Base-by-base conservation (phyloP, 441 rosid species). In the Pelargonium australe region DNA sequence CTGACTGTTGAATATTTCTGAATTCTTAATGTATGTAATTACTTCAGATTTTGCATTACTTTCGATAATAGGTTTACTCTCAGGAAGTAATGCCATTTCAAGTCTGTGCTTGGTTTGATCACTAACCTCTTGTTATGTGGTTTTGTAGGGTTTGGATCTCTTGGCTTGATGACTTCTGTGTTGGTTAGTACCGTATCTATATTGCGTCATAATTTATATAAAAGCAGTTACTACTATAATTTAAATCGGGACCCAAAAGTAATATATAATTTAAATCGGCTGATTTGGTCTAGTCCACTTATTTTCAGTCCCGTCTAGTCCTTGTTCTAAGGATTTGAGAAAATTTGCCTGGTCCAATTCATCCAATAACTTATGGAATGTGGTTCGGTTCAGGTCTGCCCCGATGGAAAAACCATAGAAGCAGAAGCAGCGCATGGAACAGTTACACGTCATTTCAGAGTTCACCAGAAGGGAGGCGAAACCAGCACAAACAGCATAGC, bases 381-480 rank as follows among this genome's bases (percentile, higher is more conserved):
- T 25, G 40, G 69, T 49, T 47, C 20, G 34, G 63, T 78, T 60
- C 77, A 91, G 98, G 92, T 94, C 53, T 91, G 98, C 79, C 96
- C 96, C 11, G 96, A 91, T 72, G 96, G 96, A 58, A 89, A 80
- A 75, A 89, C 98, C 11, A 89, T 89, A 28, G 98, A 89, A 83
- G 89, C 96, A 2, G 96, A 94, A 85, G 97, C 97, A 47, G 98
- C 97, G 37, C 98, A 94, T 74, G 97, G 97, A 37, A 94, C 97
- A 0, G 96, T 94, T 67, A 94, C 97, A 11, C 93, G 97, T 55
- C 98, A 94, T 83, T 91, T 73, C 74, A 83, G 95, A 45, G 87
- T 94, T 75, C 93, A 94, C 74, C 89, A 94, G 79, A 91, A 85
- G 79, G 97, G 97, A 66, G 92, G 93, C 49, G 97, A 91, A 83